Evolutionary conservation across 441 rosid genomes (phyloP).

Genomic region (Capsella rubella): DNA sequence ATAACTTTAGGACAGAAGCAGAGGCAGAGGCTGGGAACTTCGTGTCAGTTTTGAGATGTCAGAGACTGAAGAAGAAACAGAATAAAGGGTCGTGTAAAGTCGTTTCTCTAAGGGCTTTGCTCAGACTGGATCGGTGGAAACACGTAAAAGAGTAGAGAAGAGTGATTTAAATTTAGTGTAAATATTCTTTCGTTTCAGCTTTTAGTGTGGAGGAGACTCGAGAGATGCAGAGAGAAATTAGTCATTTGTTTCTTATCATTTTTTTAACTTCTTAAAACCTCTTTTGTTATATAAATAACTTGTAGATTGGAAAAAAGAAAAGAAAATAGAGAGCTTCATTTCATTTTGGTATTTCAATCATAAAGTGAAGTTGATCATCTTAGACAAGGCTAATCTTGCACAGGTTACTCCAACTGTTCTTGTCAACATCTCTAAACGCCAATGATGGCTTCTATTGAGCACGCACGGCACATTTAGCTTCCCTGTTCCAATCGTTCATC

Average conservation of each 20-base stretch:
- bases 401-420: slow-evolving; percentile 33
- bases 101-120: slow-evolving; percentile 27
- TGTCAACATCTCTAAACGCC: slow-evolving; percentile 12
- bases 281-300: slow-evolving; percentile 36
- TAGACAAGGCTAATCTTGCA: slow-evolving; percentile 38
- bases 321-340: not conserved
- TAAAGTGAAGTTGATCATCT: slow-evolving; percentile 3
- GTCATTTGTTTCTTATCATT: slow-evolving; percentile 1
- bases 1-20: slow-evolving; percentile 48
- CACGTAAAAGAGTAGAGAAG: not conserved
- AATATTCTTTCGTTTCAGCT: slow-evolving; percentile 38
- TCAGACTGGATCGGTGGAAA: slow-evolving; percentile 29
- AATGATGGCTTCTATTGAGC: not conserved
- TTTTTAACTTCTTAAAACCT: slow-evolving; percentile 21
- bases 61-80: slow-evolving; percentile 22
- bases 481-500: not conserved
- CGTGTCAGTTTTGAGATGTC: slow-evolving; percentile 52
- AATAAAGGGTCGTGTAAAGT: slow-evolving; percentile 13
- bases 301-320: slow-evolving; percentile 19
- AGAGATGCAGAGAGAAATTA: slow-evolving; percentile 35
- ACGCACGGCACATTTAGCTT: slow-evolving; percentile 44
- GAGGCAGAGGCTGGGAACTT: slow-evolving; percentile 56
- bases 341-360: not conserved
- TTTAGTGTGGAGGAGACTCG: slow-evolving; percentile 34
- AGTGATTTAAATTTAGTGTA: slow-evolving; percentile 33